A percentile compares a stretch with the other conserved stretches of the same genome.
Conservation (phyloP, 2,329 filamentous ascomycete species). For the Pyrenochaeta sp. region DNA sequence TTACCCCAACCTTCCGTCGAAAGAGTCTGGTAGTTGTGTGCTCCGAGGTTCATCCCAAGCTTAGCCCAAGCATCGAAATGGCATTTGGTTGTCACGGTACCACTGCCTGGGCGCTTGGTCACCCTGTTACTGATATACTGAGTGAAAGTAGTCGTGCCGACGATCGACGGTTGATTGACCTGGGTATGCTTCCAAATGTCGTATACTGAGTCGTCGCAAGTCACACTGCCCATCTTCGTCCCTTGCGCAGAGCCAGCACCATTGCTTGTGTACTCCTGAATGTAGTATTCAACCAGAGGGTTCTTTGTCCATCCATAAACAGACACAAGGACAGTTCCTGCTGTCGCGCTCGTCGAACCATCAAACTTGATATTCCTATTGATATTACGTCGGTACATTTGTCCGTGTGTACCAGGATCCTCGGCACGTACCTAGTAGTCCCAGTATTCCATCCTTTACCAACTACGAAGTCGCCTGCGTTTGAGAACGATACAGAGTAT, state of each 20-base stretch:
- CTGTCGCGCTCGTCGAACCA: slow-evolving; percentile 29
- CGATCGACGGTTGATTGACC: slow-evolving; percentile 56
- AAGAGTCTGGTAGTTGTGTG: slow-evolving; percentile 40
- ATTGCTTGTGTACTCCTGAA: slow-evolving; percentile 57
- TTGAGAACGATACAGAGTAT: slow-evolving; percentile 37
- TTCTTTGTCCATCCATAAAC: slow-evolving; percentile 64
- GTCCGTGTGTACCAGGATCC: background rate
- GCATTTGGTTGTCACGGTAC: slow-evolving; percentile 39
- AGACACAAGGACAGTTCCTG: slow-evolving; percentile 39
- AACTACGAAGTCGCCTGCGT: slow-evolving; percentile 40
- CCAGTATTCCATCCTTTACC: slow-evolving; percentile 44
- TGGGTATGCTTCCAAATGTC: slow-evolving; percentile 42
- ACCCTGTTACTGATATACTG: slow-evolving; percentile 56
- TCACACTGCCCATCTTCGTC: slow-evolving; percentile 34
- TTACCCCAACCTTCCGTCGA: slow-evolving; percentile 39
- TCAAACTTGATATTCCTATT: slow-evolving; percentile 35
- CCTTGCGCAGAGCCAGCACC: slow-evolving; percentile 45
- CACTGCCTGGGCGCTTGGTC: slow-evolving; percentile 35
- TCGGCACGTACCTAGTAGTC: slow-evolving; percentile 26
- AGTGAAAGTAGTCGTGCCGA: slow-evolving; percentile 58
- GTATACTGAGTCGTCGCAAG: slow-evolving; percentile 39
- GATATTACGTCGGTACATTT: background rate
- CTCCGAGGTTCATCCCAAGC: slow-evolving; percentile 35
- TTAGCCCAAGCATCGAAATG: slow-evolving; percentile 40
- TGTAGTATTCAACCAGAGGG: slow-evolving; percentile 59